Base-by-base conservation (phyloP, 2,329 filamentous ascomycete species). In the Penicillium sp. region DNA sequence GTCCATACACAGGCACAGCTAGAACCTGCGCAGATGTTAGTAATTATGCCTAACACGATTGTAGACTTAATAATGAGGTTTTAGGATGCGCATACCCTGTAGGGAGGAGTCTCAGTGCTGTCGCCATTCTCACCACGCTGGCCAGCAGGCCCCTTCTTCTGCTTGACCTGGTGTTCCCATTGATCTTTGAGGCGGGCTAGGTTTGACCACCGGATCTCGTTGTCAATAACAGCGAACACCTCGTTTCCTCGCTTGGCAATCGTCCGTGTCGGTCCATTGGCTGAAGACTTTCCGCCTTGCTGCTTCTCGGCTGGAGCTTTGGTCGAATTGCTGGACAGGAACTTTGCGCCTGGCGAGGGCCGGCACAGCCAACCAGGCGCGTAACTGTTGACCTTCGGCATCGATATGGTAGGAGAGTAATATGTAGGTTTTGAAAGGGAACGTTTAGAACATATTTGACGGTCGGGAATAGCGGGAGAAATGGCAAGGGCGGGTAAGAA, bases 181-280 rank as follows among this genome's bases (percentile, higher is more conserved):
- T 77, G 70, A 52, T 85, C 89, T 77, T 95, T 96, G 67, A 97
- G 73, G 55, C 87, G 85, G 48, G 86, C 85, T 52, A 99, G 77
- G 74, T 96, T 91, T 9, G 90, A 88, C 92, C 94, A 99, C 72
- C 92, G 84, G 57, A 99, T 89, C 73, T 97, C 91, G 65, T 89
- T 92, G 46, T 92, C 92, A 39, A 89, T 87, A 18, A 92, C 92
- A 11, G 91, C 86, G 70, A 97, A 97, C 9, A 97, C 79, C 67
- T 99, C 92, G 1, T 90, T 91, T 14, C 90, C 92, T 55, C 93
- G 83, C 47, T 84, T 86, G 9, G 92, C 92, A 65, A 97, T 87
- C 0, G 86, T 92, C 59, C 77, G 79, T 18, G 70, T 74, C 1
- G 83, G 75, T 2, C 80, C 74, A n/a, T 60, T 59, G 29, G 70